phyloP scores from a whole-genome alignment of 106 monocot genomes.

The Amphibolis antarctica region DNA sequence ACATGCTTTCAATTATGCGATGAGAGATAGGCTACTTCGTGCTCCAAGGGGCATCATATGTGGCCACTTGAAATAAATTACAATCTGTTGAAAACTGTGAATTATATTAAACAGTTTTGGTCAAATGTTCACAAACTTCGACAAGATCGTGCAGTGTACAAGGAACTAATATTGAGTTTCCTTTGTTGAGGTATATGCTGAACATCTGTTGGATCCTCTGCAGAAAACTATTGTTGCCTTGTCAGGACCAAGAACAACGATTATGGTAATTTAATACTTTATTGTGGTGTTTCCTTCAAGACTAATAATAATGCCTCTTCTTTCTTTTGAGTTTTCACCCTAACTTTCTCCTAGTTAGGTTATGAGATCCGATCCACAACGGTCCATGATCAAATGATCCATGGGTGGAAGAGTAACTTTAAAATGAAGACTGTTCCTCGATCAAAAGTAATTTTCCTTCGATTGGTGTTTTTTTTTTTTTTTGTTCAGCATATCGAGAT shows the following conservation, averaged over 20 bases:
- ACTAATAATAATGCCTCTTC: background rate
- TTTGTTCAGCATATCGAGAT: background rate
- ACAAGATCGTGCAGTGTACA: background rate
- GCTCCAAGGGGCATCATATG: too few species aligned
- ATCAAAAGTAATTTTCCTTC: conserved; percentile 44
- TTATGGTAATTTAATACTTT: conserved; percentile 41
- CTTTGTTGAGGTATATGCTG: conserved; percentile 59
- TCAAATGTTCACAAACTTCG: background rate
- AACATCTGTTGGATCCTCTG: conserved; percentile 80
- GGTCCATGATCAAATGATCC: conserved; percentile 84
- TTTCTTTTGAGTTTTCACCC: background rate
- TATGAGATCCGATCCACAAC: conserved; percentile 83
- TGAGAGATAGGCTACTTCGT: too few species aligned
- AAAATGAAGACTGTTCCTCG: conserved; percentile 56
- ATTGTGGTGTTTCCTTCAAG: background rate
- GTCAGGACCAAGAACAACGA: conserved; percentile 73
- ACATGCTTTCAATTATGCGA: too few species aligned
- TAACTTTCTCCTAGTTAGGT: conserved; percentile 43
- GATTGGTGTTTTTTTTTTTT: background rate
- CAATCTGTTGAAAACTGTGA: too few species aligned
- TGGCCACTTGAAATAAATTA: too few species aligned
- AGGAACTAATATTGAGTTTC: background rate
- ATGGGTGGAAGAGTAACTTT: conserved; percentile 71
- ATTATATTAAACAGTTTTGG: background rate
- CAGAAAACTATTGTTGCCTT: conserved; percentile 73